Percentiles rank a stretch among this genome's conserved stretches.
Evolutionary conservation across 2,329 filamentous ascomycete species (phyloP).

Genomic region (Coniella lustricola): DNA sequence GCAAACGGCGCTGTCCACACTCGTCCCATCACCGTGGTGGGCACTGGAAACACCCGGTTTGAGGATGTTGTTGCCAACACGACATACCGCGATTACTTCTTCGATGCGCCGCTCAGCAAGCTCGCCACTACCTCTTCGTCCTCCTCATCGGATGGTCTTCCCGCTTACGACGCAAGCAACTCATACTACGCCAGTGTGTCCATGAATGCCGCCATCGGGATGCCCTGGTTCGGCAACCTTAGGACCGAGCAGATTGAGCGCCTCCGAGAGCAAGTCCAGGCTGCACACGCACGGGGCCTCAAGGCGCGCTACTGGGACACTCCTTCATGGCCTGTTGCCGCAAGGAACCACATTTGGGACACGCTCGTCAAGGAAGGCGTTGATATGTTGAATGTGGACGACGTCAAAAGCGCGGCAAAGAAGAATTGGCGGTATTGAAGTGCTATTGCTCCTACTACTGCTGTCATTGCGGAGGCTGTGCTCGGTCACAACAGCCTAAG

Average conservation of each 20-base stretch:
- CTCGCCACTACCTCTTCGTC: conserved; percentile 20
- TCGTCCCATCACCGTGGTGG: conserved; percentile 61
- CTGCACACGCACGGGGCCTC: conserved; percentile 47
- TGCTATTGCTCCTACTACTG: too few species aligned
- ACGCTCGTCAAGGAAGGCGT: conserved; percentile 48
- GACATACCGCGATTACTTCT: conserved; percentile 55
- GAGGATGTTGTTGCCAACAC: conserved; percentile 44
- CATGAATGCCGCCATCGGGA: conserved; percentile 47
- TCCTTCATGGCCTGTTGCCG: conserved; percentile 47
- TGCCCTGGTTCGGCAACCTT: conserved; percentile 38
- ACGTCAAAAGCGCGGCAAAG: conserved; percentile 40
- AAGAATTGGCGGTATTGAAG: conserved; percentile 28
- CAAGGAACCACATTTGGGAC: conserved; percentile 51
- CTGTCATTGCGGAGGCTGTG: too few species aligned
- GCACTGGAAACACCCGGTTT: conserved; percentile 58
- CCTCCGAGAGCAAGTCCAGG: conserved; percentile 37
- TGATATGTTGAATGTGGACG: conserved; percentile 56
- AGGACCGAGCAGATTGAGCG: conserved; percentile 34
- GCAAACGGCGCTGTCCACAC: conserved; percentile 41
- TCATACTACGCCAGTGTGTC: conserved; percentile 60
- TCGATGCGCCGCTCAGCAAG: conserved; percentile 54
- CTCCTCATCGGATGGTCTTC: conserved; percentile 7
- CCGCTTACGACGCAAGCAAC: conserved; percentile 43
- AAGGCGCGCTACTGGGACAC: conserved; percentile 55
- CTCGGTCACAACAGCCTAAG: too few species aligned